phyloP scores from a whole-genome alignment of 352 stramenopile species.

The Thalassiosira livingstoniorum region DNA sequence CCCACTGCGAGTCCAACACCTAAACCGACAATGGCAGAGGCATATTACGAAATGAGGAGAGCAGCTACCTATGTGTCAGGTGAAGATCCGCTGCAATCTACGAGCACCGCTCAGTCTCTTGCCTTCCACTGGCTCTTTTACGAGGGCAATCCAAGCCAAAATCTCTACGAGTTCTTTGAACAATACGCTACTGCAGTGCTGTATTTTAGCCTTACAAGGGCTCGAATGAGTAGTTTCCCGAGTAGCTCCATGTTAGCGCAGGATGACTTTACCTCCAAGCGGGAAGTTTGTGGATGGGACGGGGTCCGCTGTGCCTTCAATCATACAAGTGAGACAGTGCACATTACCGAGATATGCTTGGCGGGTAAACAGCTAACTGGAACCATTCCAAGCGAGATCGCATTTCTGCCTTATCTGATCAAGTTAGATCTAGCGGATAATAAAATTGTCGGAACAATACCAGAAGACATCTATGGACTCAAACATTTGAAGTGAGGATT shows the following conservation, averaged over 20 bases:
- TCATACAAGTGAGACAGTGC: constrained; percentile 58
- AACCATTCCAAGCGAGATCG: constrained; percentile 66
- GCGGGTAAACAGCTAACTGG: constrained; percentile 56
- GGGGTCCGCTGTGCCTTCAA: constrained; percentile 71
- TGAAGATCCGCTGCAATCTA: constrained; percentile 25
- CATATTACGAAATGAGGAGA: constrained; percentile 62
- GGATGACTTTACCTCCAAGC: constrained; percentile 35
- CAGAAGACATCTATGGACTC: constrained; percentile 53
- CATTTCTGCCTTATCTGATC: constrained; percentile 54
- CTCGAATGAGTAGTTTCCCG: constrained; percentile 17
- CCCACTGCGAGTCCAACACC: constrained; percentile 14
- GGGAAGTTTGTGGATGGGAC: constrained; percentile 67
- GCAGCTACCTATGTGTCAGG: constrained; percentile 55
- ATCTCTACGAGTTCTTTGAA: constrained; percentile 66
- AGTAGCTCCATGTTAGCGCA: constrained; percentile 12
- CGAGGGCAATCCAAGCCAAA: constrained; percentile 50
- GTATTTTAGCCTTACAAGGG: constrained; percentile 55
- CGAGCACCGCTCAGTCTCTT: constrained; percentile 33
- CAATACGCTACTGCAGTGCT: constrained; percentile 58
- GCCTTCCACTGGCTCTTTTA: constrained; percentile 62
- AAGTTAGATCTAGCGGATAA: constrained; percentile 66
- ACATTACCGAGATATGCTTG: constrained; percentile 65
- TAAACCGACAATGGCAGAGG: constrained; percentile 40
- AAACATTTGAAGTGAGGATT: constrained; percentile 48
- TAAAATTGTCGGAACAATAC: constrained; percentile 57